Evolutionary conservation across 805 yeast genomes (phyloP), one percentile per base, ranked within the genome.

Genomic region (Komagataella phaffii): DNA sequence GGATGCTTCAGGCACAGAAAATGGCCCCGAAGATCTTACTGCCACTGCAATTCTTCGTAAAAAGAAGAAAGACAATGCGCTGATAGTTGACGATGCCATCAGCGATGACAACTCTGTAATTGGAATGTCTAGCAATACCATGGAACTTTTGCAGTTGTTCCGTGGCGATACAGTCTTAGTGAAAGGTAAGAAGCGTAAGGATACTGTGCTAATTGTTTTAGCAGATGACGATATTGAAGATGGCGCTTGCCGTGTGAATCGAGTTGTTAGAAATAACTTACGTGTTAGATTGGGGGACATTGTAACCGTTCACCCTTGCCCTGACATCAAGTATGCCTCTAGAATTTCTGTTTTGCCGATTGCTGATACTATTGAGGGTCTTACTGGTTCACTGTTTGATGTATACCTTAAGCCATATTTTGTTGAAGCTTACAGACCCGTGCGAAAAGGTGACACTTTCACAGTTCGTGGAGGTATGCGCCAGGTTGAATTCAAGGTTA

Each of bases 391-490:
- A 7, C 74, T 93, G 59, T 93, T 93, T 60, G 99, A 93, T 63
- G 96, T 90, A 21, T 93, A 85, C 73, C 78, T 93, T 67, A 93
- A 93, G 73, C 99, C 99, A 45, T 93, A 93, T 73, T 93, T 93
- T 66, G 97, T 93, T 47, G 99, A 93, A 72, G 97, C 99, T 53
- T 93, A 93, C 72, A 84, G 99, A 71, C 99, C 99, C 3, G 96
- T 93, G 45, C 85, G 97, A 71, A 91, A 90, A 67, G 97, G 97
- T 57, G 99, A 93, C 65, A 86, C 87, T 61, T 93, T 93, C 70
- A 81, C 91, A 49, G 98, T 88, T 23, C 82, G 99, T 68, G 99
- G 99, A 64, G 96, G 97, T 66, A 93, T 93, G 99, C 83, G 99
- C 72, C 98, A 91, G 67, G 99, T 93, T 47, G 99, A 93, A 69